phyloP scores from a whole-genome alignment of 2,329 filamentous ascomycete species.

The Zasmidium cellare region DNA sequence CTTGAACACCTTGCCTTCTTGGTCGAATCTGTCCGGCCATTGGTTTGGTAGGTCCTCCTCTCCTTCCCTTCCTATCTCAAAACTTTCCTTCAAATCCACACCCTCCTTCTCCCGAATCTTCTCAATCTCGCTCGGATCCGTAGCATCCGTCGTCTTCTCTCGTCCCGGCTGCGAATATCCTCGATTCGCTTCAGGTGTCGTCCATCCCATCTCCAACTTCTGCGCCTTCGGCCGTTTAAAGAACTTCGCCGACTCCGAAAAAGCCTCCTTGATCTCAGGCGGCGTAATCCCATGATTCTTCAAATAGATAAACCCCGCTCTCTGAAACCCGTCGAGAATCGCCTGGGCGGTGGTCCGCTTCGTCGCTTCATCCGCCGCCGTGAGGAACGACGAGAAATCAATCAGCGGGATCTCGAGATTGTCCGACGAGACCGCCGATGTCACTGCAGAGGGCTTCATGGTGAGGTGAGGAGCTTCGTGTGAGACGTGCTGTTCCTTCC shows the following conservation, averaged over 20 bases:
- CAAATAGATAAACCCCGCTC: conserved; percentile 86
- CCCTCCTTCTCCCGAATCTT: conserved; percentile 53
- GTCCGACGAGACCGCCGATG: conserved; percentile 32
- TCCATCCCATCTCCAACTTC: conserved; percentile 70
- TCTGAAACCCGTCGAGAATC: conserved; percentile 78
- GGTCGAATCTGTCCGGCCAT: conserved; percentile 67
- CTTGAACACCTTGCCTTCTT: conserved; percentile 66
- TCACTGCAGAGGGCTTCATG: conserved; percentile 26
- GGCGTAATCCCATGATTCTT: conserved; percentile 72
- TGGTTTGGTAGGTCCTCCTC: conserved; percentile 68
- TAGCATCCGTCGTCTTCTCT: conserved; percentile 67
- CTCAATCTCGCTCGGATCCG: conserved; percentile 58
- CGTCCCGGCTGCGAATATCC: conserved; percentile 54
- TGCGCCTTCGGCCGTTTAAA: conserved; percentile 62
- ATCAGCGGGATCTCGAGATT: conserved; percentile 55
- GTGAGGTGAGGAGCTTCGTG: not conserved
- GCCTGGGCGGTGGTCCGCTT: conserved; percentile 58
- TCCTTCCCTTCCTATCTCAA: conserved; percentile 63
- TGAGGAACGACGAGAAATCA: conserved; percentile 72
- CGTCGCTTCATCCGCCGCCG: conserved; percentile 56
- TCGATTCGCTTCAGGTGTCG: conserved; percentile 50
- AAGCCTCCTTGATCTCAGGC: conserved; percentile 34
- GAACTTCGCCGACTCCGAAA: conserved; percentile 62
- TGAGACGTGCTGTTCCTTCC: not conserved
- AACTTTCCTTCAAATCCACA: conserved; percentile 57